Evolutionary conservation across 371 early-diverging fungal genomes (phyloP), one percentile per base, ranked within the genome.

Genomic region (Saksenaea vasiformis): DNA sequence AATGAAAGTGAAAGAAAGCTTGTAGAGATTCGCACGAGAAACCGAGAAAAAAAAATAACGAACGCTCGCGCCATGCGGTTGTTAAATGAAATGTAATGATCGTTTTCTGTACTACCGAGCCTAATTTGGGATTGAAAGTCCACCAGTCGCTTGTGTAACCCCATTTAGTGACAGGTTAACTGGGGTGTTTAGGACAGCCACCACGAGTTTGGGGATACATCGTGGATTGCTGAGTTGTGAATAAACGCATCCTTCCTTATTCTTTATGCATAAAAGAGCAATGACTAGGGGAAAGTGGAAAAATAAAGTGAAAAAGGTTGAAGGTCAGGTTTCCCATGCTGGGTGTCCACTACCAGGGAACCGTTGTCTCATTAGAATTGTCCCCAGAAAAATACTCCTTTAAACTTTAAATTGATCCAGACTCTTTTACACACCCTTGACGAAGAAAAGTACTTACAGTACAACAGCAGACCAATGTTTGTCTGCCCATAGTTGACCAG

Each of bases 341-440:
- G 11, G 44, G 22, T 47, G n/a, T 47, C 11, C 11, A 22, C 22
- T 47, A 22, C 51, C 51, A 47, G 51, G 51, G 51, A 47, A 47
- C 51, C 17, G 51, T 22, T 19, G 39, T 39, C 11, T 39, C 39
- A 47, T 47, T 47, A 47, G 22, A 47, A 22, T 47, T 47, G 19
- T 22, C 22, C 26, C 39, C 51, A 47, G 51, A 47, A 47, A 47
- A 47, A 17, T 22, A 47, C 51, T 47, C 51, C 51, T 47, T 47
- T 47, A 47, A 47, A 47, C 51, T 47, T 22, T 47, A 47, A 47
- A 47, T 47, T 47, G 51, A 47, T 47, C 51, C 51, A 47, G 51
- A 47, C 51, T 47, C 47, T 47, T 22, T 47, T 26, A 11, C 11
- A 1, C 11, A 39, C 15, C 39, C n/a, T n/a, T 14, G 39, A 11